Conservation (phyloP, 371 early-diverging fungal genomes). For the Mucor lusitanicus region DNA sequence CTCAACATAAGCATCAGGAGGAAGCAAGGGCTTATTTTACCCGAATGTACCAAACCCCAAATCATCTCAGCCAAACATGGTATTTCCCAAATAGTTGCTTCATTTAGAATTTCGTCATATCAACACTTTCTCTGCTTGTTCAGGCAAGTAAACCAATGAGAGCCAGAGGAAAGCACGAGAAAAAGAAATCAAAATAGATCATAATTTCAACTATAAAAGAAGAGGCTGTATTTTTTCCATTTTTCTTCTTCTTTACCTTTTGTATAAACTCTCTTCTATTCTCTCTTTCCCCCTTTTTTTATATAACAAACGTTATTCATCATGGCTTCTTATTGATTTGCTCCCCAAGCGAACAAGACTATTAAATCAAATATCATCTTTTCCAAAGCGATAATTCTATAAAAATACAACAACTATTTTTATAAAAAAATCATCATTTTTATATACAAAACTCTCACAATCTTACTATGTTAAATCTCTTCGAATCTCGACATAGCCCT, state of each 20-base stretch:
- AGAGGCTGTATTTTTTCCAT: slow-evolving; percentile 4
- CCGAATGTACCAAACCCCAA: neutral
- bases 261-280: neutral
- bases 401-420: slow-evolving; percentile 8
- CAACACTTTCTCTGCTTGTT: neutral
- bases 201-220: slow-evolving; percentile 1
- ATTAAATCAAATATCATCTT: slow-evolving; percentile 3
- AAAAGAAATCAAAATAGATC: slow-evolving; percentile 5
- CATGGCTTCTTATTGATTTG: slow-evolving; percentile 22
- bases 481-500: slow-evolving; percentile 13
- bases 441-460: slow-evolving; percentile 10
- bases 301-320: slow-evolving; percentile 5
- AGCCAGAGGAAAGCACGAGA: slow-evolving; percentile 21
- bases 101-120: slow-evolving; percentile 21
- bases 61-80: neutral
- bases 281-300: slow-evolving; percentile 5
- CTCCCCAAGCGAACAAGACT: slow-evolving; percentile 15
- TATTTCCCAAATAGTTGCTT: slow-evolving; percentile 2
- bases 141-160: slow-evolving; percentile 11
- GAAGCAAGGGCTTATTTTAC: neutral
- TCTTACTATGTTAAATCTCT: slow-evolving; percentile 13
- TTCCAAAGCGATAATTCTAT: slow-evolving; percentile 12
- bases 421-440: slow-evolving; percentile 8
- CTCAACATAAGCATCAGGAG: neutral
- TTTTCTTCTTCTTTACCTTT: slow-evolving; percentile 7